Conservation (phyloP, 2,329 filamentous ascomycete genomes). For the Colletotrichum cereale region DNA sequence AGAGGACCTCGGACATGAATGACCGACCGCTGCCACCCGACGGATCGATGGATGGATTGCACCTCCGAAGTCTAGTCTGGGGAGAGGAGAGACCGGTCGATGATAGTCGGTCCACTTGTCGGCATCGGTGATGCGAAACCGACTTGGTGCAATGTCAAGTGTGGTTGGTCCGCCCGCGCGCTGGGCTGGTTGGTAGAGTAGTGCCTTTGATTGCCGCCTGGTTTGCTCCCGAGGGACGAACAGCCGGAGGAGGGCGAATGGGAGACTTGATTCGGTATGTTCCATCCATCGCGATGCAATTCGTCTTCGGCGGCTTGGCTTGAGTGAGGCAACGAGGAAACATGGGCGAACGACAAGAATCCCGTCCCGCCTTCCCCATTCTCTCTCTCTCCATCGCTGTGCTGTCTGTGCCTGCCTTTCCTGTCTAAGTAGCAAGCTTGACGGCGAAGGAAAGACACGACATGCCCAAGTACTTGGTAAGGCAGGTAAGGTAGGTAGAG, state of each 20-base stretch:
- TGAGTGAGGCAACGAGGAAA: neutral
- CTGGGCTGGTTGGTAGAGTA: neutral
- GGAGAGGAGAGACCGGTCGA: neutral
- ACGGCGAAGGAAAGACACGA: neutral
- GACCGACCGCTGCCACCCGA: neutral
- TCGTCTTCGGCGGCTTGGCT: neutral
- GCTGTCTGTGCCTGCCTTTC: neutral
- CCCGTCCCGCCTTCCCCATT: neutral
- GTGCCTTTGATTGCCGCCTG: neutral
- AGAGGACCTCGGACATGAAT: constrained; percentile 17
- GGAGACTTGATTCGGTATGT: neutral
- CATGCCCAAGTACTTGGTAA: too few species aligned
- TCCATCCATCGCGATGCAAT: neutral
- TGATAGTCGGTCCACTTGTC: neutral
- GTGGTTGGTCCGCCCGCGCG: too few species aligned
- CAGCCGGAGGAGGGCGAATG: neutral
- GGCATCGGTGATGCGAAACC: neutral
- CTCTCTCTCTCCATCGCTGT: neutral
- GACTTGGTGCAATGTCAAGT: neutral
- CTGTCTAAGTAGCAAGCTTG: too few species aligned
- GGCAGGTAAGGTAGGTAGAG: too few species aligned
- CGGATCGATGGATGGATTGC: constrained; percentile 11
- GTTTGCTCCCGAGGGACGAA: neutral
- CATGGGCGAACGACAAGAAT: neutral
- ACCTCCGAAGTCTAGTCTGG: neutral